phyloP scores from a whole-genome alignment of 331 rosid genomes.

The Cydonia oblonga region DNA sequence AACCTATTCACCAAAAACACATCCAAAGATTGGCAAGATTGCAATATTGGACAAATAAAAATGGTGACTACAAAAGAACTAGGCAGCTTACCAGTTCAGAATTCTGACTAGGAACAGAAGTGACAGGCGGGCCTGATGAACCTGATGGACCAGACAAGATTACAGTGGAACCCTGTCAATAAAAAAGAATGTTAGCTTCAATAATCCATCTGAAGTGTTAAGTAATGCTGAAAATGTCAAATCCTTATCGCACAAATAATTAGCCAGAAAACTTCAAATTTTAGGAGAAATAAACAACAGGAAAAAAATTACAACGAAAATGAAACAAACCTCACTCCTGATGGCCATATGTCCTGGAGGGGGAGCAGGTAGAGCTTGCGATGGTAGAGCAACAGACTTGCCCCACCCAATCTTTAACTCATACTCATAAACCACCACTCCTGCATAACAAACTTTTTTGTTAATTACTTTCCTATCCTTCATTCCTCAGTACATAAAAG shows the following conservation, averaged over 20 bases:
- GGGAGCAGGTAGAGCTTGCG: slow-evolving; percentile 98
- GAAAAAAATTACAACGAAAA: neutral
- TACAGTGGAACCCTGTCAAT: slow-evolving; percentile 81
- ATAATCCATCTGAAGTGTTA: neutral
- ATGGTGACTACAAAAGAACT: neutral
- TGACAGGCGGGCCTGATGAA: slow-evolving; percentile 94
- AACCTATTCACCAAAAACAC: slow-evolving; percentile 37
- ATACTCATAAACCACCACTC: slow-evolving; percentile 95
- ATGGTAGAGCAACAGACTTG: slow-evolving; percentile 93
- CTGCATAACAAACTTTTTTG: slow-evolving; percentile 36
- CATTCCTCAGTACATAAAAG: neutral
- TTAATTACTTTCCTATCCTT: neutral
- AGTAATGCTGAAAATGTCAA: neutral
- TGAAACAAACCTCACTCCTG: slow-evolving; percentile 82
- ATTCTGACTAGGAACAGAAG: slow-evolving; percentile 88
- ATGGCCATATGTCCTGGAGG: slow-evolving; percentile 99
- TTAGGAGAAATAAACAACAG: neutral
- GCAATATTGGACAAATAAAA: neutral
- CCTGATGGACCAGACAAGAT: slow-evolving; percentile 96
- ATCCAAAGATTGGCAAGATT: neutral
- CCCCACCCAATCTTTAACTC: slow-evolving; percentile 99
- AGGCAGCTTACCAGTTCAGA: slow-evolving; percentile 67
- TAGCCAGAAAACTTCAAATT: slow-evolving; percentile 1
- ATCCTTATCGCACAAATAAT: neutral
- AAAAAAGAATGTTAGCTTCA: slow-evolving; percentile 3